Conservation (phyloP, 495 filamentous ascomycete genomes). For the Penicillium subrubescens region DNA sequence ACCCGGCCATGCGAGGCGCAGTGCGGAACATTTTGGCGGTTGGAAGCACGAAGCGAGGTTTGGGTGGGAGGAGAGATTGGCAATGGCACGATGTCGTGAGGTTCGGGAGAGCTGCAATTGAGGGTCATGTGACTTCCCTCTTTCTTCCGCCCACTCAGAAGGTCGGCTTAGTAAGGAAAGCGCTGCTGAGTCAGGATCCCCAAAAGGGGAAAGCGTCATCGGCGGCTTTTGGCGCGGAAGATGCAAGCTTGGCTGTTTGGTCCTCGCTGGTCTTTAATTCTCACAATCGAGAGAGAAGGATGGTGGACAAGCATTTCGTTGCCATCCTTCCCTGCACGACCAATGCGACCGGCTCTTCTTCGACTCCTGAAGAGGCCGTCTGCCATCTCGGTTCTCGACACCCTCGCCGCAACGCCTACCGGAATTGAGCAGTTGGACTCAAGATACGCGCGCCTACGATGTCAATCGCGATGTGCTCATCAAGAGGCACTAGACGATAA, state of each 20-base stretch:
- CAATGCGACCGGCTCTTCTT: conserved; percentile 57
- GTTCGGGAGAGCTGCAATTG: conserved; percentile 31
- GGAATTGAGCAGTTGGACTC: conserved; percentile 42
- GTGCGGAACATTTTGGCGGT: conserved; percentile 52
- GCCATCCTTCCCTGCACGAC: conserved; percentile 21
- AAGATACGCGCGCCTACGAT: conserved; percentile 33
- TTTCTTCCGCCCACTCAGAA: conserved; percentile 37
- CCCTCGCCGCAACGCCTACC: conserved; percentile 39
- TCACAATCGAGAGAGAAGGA: conserved; percentile 23
- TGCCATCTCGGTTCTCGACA: conserved; percentile 50
- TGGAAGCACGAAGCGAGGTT: conserved; percentile 32
- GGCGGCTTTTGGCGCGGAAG: conserved; percentile 4
- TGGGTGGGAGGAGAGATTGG: conserved; percentile 26
- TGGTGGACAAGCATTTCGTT: conserved; percentile 28
- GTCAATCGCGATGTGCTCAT: conserved; percentile 25
- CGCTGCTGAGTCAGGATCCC: conserved; percentile 15
- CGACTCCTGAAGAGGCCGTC: conserved; percentile 56
- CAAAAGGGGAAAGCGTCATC: conserved; percentile 28
- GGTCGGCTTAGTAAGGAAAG: conserved; percentile 26
- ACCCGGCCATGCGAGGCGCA: conserved; percentile 51
- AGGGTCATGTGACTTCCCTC: conserved; percentile 39
- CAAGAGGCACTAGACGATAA: conserved; percentile 4
- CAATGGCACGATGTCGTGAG: conserved; percentile 41
- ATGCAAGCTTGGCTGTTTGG: conserved; percentile 6
- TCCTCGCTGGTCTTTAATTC: background rate